Evolutionary conservation across 106 monocot species (phyloP), one percentile per base, ranked within the genome.

Genomic region (Apostasia shenzhenica): DNA sequence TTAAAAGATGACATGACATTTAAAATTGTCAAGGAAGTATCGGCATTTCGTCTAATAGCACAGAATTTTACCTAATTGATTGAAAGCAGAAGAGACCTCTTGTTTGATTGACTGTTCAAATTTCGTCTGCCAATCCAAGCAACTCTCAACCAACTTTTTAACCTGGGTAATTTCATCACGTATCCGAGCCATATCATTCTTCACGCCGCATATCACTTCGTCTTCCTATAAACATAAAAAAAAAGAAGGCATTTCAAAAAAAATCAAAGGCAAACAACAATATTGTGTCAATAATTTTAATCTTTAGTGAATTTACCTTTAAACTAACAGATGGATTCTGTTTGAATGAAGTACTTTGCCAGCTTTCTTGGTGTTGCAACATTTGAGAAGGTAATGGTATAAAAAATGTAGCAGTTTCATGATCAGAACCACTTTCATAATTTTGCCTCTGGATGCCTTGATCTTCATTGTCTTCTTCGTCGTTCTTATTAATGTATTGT

Each of bases 81-180:
- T 57, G 44, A 85, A 48, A 7, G 85, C 72, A 63, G 64, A 67
- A 72, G 64, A 69, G 67, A 86, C 63, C 67, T 86, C 86, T 3
- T 78, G 58, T 76, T 90, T 90, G 41, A 83, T 79, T 61, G 67
- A 73, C 26, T 84, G 63, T 66, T 83, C 81, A 63, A 90, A 58
- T 45, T 74, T 83, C 44, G 57, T 59, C 67, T 86, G 83, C 81
- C 83, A 83, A 14, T 86, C 78, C 58, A 90, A 70, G 79, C 86
- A 83, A 70, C 78, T 90, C 67, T 86, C 78, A 5, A 90, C 67
- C 73, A 83, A 70, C 67, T 83, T 81, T 51, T 73, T 69, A 8
- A 90, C 78, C 41, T 86, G 79, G 10, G 45, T 63, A 56, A 90
- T 86, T 76, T 90, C 83, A 55, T 81, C 63, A 72, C 67, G 81